These are phyloP conservation scores for Globisporangium mamillatum DNA, from an alignment of 352 stramenopile species.

Conservation along the genomic window DNA sequence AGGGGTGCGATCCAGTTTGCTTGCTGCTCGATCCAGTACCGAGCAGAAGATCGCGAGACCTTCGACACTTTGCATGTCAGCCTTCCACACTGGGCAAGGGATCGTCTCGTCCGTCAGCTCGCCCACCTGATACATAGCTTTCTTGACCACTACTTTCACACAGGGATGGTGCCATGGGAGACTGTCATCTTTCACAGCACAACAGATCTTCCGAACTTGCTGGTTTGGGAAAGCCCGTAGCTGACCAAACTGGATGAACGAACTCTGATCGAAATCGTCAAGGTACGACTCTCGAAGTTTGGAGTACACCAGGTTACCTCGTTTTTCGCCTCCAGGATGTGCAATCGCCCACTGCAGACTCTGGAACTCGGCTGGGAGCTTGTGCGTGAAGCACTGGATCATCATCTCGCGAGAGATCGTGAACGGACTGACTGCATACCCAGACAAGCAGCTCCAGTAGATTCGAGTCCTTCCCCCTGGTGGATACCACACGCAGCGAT, in stretches of 20 bases:
- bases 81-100: constrained; percentile 36
- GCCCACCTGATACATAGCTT: constrained; percentile 51
- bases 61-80: constrained; percentile 26
- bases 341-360: constrained; percentile 42
- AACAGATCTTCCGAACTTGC: constrained; percentile 47
- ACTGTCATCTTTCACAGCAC: constrained; percentile 32
- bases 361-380: constrained; percentile 19
- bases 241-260: constrained; percentile 33
- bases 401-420: constrained; percentile 19
- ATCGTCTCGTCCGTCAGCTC: constrained; percentile 26
- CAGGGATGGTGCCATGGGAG: constrained; percentile 40
- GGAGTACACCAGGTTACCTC: constrained; percentile 50
- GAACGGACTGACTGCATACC: constrained; percentile 37
- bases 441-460: constrained; percentile 23
- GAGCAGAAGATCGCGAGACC: constrained; percentile 19
- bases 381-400: constrained; percentile 32
- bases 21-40: constrained; percentile 2
- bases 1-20: neutral
- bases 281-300: constrained; percentile 19
- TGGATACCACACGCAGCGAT: constrained; percentile 44
- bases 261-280: constrained; percentile 22
- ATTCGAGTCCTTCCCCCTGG: constrained; percentile 20
- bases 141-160: constrained; percentile 35
- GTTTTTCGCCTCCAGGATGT: constrained; percentile 30
- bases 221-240: constrained; percentile 48